phyloP scores from a whole-genome alignment of 208 protist species.

The Crithidia thermophila region DNA sequence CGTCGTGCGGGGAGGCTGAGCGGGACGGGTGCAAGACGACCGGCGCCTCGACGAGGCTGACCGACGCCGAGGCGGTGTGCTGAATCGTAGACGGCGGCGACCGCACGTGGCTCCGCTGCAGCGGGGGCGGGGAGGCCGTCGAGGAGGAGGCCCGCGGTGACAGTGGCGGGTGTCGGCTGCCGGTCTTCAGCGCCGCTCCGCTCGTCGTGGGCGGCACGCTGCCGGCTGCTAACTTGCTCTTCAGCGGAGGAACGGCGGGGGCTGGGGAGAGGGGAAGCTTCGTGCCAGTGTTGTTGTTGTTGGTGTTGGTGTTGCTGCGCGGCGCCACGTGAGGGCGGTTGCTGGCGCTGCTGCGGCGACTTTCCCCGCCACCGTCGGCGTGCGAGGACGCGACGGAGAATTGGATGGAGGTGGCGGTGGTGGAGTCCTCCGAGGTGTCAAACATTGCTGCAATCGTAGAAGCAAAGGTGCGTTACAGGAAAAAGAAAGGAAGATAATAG shows the following conservation, averaged over 20 bases:
- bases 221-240: neutral
- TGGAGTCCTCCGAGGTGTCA: conserved; percentile 5
- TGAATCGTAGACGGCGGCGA: neutral
- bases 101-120: too few relatives aligned
- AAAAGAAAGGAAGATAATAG: neutral
- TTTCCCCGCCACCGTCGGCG: neutral
- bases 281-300: neutral
- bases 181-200: neutral
- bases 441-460: neutral
- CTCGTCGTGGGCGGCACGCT: neutral
- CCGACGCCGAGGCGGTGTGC: neutral
- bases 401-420: conserved; percentile 25
- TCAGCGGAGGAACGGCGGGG: neutral
- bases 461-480: too few relatives aligned
- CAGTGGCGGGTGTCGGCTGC: neutral
- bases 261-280: too few relatives aligned
- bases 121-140: neutral
- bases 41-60: neutral
- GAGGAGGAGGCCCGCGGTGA: neutral
- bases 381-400: conserved; percentile 26
- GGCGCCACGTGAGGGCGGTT: neutral
- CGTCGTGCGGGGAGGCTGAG: neutral
- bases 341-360: conserved; percentile 9
- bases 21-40: neutral
- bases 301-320: neutral